Evolutionary conservation across 2,329 filamentous ascomycete genomes (phyloP).

Genomic region (Calonectria ilicicola): DNA sequence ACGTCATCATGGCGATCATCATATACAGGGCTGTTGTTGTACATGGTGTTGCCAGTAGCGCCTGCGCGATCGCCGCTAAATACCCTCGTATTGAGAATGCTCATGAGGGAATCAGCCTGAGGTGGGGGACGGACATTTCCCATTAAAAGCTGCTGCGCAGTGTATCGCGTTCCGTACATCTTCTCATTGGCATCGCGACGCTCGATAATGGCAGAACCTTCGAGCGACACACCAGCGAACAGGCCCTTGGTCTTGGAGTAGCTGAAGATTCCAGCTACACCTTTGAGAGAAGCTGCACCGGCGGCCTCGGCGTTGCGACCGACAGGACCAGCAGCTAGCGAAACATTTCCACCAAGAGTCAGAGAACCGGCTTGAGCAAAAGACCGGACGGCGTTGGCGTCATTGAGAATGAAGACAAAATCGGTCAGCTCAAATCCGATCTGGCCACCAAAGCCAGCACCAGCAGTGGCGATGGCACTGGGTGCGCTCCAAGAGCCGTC

Average conservation of each 20-base stretch:
- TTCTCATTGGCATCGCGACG: conserved; percentile 97
- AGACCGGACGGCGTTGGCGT: conserved; percentile 87
- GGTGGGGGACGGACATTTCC: conserved; percentile 83
- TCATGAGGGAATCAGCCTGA: conserved; percentile 86
- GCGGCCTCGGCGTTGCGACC: conserved; percentile 96
- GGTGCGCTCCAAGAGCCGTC: conserved; percentile 87
- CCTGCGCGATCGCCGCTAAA: conserved; percentile 76
- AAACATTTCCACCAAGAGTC: conserved; percentile 95
- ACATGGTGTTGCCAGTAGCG: conserved; percentile 74
- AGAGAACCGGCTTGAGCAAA: conserved; percentile 94
- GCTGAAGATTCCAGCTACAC: conserved; percentile 92
- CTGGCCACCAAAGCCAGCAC: conserved; percentile 86
- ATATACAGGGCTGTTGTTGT: conserved; percentile 94
- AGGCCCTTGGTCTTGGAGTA: conserved; percentile 98
- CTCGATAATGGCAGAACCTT: conserved; percentile 94
- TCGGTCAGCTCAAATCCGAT: conserved; percentile 90
- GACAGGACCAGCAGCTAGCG: conserved; percentile 91
- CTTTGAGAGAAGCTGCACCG: conserved; percentile 89
- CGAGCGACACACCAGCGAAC: conserved; percentile 94
- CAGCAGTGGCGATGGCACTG: conserved; percentile 83
- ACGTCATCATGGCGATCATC: conserved; percentile 85
- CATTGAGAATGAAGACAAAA: conserved; percentile 99
- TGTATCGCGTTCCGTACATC: conserved; percentile 86
- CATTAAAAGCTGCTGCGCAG: conserved; percentile 83
- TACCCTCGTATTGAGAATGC: conserved; percentile 83